Evolutionary conservation across 352 stramenopile genomes (phyloP).

Genomic region (Discostella stelligera): DNA sequence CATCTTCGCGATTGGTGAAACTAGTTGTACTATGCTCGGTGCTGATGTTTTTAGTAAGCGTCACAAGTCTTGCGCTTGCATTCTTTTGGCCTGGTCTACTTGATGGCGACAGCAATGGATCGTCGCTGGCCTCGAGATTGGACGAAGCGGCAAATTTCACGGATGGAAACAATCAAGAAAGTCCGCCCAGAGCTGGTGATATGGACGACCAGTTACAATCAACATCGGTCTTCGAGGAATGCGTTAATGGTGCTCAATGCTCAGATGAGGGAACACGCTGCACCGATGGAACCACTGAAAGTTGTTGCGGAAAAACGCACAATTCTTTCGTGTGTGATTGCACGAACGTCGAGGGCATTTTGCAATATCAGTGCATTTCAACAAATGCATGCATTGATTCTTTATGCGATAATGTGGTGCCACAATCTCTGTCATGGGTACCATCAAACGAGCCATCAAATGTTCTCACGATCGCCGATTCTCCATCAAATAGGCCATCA

Average conservation of each 20-base stretch:
- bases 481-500: neutral
- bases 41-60: conserved; percentile 30
- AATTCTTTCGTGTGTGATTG: conserved; percentile 28
- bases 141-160: neutral
- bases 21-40: conserved; percentile 24
- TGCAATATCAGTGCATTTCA: conserved; percentile 17
- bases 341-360: neutral
- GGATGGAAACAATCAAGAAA: conserved; percentile 4
- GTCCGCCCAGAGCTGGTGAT: neutral
- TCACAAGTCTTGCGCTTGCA: conserved; percentile 26
- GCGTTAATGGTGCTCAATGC: conserved; percentile 3
- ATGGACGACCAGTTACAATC: neutral
- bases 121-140: neutral
- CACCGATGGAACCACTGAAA: conserved; percentile 15
- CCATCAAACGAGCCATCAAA: conserved; percentile 3
- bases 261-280: conserved; percentile 15
- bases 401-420: conserved; percentile 6
- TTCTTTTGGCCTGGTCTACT: conserved; percentile 18
- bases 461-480: neutral
- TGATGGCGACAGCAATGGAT: neutral
- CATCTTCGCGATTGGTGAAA: conserved; percentile 31
- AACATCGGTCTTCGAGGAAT: neutral
- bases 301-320: conserved; percentile 26
- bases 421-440: neutral
- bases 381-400: conserved; percentile 23